phyloP scores from a whole-genome alignment of 768 basidiomycete species.

The Tricholoma saponaceum region DNA sequence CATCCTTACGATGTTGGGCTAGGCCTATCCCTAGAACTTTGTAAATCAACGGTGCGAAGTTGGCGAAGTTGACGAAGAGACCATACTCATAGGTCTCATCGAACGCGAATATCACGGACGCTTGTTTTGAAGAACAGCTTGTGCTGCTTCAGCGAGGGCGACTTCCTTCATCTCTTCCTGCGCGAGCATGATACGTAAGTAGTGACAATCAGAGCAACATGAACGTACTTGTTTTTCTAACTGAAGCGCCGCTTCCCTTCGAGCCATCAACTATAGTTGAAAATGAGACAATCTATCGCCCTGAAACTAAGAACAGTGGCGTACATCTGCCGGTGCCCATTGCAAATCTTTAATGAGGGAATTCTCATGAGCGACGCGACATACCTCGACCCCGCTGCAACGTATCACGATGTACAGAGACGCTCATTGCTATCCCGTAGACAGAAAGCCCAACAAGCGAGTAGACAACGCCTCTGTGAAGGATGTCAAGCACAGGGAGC shows the following conservation, averaged over 20 bases:
- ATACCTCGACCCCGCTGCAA: constrained; percentile 53
- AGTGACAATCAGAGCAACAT: not conserved
- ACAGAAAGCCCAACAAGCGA: constrained; percentile 48
- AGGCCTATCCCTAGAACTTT: not conserved
- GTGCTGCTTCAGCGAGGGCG: constrained; percentile 37
- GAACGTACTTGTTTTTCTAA: constrained; percentile 27
- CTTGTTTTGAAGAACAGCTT: constrained; percentile 21
- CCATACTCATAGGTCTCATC: not conserved
- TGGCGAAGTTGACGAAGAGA: not conserved
- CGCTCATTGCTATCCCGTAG: constrained; percentile 50
- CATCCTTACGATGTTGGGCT: not conserved
- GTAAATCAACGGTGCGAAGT: not conserved
- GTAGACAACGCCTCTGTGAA: constrained; percentile 54
- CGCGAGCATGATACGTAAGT: not conserved
- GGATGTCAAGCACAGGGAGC: constrained; percentile 37
- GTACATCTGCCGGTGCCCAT: constrained; percentile 29
- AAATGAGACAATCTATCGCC: not conserved
- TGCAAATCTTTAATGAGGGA: constrained; percentile 5
- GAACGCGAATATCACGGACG: not conserved
- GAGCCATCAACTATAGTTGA: constrained; percentile 26
- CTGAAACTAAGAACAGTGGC: constrained; percentile 5
- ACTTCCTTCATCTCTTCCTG: constrained; percentile 38
- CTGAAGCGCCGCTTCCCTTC: constrained; percentile 22
- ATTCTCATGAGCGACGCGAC: constrained; percentile 10
- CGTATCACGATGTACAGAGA: constrained; percentile 50